Percentiles rank a stretch among this genome's conserved stretches.
Conservation (phyloP, 768 basidiomycete species). For the Calocybe cyanea region DNA sequence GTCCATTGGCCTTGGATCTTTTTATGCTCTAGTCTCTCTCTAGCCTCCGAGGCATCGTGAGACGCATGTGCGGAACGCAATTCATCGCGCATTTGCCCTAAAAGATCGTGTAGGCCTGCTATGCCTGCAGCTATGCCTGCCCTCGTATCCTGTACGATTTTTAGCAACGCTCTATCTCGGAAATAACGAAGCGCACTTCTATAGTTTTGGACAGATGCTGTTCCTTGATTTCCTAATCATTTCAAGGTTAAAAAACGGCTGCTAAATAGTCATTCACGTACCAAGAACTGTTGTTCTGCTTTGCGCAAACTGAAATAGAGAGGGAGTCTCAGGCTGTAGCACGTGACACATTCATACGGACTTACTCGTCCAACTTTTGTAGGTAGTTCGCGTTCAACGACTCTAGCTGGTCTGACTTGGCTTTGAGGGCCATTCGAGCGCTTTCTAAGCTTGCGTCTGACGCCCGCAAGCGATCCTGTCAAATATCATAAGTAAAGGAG, state of each 20-base stretch:
- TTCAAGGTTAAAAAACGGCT: no score
- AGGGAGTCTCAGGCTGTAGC: no score
- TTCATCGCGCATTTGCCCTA: conserved; percentile 3
- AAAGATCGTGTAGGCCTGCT: no score
- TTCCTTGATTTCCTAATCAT: no score
- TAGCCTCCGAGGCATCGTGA: conserved; percentile 9
- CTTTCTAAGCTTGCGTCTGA: conserved; percentile 10
- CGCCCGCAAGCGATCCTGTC: conserved; percentile 18
- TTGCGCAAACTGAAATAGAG: no score
- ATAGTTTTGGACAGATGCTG: no score
- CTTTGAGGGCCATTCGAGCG: background rate
- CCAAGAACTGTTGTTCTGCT: no score
- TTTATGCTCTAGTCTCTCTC: conserved; percentile 24
- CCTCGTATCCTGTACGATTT: background rate
- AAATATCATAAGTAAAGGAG: background rate
- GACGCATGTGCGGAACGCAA: conserved; percentile 17
- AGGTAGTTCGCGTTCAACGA: background rate
- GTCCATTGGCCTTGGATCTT: conserved; percentile 19
- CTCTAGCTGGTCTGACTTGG: background rate
- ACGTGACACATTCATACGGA: no score
- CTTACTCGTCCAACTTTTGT: background rate
- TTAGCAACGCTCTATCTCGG: no score
- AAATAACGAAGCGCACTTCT: no score
- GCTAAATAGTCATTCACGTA: no score
- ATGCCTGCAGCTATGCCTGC: background rate